phyloP scores from a whole-genome alignment of 495 filamentous ascomycete genomes.

The Aspergillus heteromorphus region DNA sequence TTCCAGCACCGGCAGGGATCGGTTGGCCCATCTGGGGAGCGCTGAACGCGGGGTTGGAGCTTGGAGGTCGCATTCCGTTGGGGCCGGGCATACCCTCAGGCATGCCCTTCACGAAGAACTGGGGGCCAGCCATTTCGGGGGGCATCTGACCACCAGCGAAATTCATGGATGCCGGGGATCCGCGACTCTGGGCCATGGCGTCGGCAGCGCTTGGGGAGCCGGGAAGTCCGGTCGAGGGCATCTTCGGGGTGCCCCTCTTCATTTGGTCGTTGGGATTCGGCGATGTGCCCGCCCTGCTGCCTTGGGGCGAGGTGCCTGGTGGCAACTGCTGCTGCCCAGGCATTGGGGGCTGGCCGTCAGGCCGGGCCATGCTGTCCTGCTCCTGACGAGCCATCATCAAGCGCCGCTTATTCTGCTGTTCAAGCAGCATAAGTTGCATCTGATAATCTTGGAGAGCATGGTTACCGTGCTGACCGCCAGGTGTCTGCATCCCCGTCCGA shows the following conservation, averaged over 20 bases:
- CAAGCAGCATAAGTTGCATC: slow-evolving; percentile 97
- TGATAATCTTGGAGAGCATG: slow-evolving; percentile 98
- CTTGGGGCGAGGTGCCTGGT: slow-evolving; percentile 75
- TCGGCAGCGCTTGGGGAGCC: slow-evolving; percentile 80
- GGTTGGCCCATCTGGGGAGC: slow-evolving; percentile 60
- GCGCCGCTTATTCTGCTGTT: slow-evolving; percentile 97
- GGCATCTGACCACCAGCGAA: slow-evolving; percentile 66
- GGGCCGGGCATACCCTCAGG: slow-evolving; percentile 53
- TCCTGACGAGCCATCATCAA: slow-evolving; percentile 96
- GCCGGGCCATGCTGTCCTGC: slow-evolving; percentile 70
- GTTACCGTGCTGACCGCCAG: slow-evolving; percentile 61
- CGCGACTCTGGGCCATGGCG: slow-evolving; percentile 63
- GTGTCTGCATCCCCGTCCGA: slow-evolving; percentile 47
- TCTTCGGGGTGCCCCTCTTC: slow-evolving; percentile 86
- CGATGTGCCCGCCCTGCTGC: slow-evolving; percentile 73
- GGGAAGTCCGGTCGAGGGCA: slow-evolving; percentile 66
- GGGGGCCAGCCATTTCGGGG: slow-evolving; percentile 52
- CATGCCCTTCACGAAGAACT: slow-evolving; percentile 56
- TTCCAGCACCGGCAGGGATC: slow-evolving; percentile 43
- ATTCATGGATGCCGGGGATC: slow-evolving; percentile 77
- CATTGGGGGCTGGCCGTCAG: slow-evolving; percentile 54
- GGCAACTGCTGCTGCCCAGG: slow-evolving; percentile 53
- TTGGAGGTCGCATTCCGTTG: slow-evolving; percentile 80
- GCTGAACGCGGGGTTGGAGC: slow-evolving; percentile 73
- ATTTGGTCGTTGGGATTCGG: slow-evolving; percentile 86